Evolutionary conservation across 257 asterid species (phyloP).

Genomic region (Solanum stenotomum): DNA sequence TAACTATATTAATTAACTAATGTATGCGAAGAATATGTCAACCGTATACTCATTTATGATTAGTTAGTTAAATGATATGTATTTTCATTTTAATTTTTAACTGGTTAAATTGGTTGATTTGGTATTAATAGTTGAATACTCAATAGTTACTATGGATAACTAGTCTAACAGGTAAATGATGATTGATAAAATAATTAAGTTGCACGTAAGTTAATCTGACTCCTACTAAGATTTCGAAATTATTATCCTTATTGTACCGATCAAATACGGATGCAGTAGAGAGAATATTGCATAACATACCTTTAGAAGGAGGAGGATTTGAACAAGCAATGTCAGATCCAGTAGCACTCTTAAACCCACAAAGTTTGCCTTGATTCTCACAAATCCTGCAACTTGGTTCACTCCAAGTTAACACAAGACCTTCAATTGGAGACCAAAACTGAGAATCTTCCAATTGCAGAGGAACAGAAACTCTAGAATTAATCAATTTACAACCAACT

Average conservation of each 20-base stretch:
- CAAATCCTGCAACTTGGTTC: constrained; percentile 39
- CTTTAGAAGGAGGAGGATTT: constrained; percentile 20
- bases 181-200: not conserved
- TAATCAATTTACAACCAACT: constrained; percentile 24
- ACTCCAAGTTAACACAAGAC: constrained; percentile 48
- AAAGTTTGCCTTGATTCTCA: constrained; percentile 31
- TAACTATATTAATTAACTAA: not conserved
- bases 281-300: constrained; percentile 10
- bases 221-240: fast-evolving
- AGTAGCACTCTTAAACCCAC: constrained; percentile 28
- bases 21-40: not conserved
- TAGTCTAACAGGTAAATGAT: not conserved
- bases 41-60: not conserved
- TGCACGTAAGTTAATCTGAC: not conserved
- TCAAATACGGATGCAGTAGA: fast-evolving
- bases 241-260: not conserved
- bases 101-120: not conserved
- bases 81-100: not conserved
- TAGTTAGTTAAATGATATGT: not conserved
- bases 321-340: constrained; percentile 33
- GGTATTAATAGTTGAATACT: not conserved
- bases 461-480: constrained; percentile 26
- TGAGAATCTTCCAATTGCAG: constrained; percentile 14
- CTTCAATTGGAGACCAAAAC: constrained; percentile 34
- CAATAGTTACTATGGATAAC: not conserved